These are phyloP conservation scores for Aspergillus tanneri DNA, from an alignment of 2,329 filamentous ascomycete genomes.

Conservation along the genomic window DNA sequence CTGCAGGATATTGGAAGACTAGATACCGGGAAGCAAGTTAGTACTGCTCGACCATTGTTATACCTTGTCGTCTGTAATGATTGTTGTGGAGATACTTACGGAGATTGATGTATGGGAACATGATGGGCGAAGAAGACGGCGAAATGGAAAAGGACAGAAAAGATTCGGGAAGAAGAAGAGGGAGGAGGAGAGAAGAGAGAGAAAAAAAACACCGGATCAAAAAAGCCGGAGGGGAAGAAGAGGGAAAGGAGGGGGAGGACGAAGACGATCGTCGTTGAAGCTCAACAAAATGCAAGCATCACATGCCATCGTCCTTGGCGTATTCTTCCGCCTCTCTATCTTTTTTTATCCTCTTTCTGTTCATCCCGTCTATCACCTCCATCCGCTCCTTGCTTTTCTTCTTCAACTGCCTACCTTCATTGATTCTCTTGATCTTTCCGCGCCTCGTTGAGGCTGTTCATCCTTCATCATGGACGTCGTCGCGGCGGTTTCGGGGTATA, in stretches of 20 bases:
- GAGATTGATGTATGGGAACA: slow-evolving; percentile 65
- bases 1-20: slow-evolving; percentile 63
- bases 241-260: not conserved
- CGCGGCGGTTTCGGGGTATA: slow-evolving; percentile 88
- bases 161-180: slow-evolving; percentile 6
- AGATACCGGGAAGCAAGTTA: slow-evolving; percentile 15
- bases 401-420: no score
- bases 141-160: slow-evolving; percentile 6
- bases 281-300: slow-evolving; percentile 1
- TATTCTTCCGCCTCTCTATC: slow-evolving; percentile 2
- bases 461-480: slow-evolving; percentile 78
- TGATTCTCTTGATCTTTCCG: not conserved
- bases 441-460: slow-evolving; percentile 12
- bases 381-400: not conserved
- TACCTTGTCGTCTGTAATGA: not conserved
- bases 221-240: not conserved
- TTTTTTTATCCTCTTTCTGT: not conserved
- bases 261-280: not conserved
- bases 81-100: slow-evolving; percentile 42
- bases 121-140: slow-evolving; percentile 32
- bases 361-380: not conserved
- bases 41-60: slow-evolving; percentile 4
- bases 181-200: not conserved
- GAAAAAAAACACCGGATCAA: no score
- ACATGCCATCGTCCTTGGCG: slow-evolving; percentile 8